Percentiles rank a stretch among this genome's conserved stretches.
These are phyloP conservation scores for Sordariomycetes sp. DNA, from an alignment of 2,329 filamentous ascomycete species.

Conservation along the genomic window DNA sequence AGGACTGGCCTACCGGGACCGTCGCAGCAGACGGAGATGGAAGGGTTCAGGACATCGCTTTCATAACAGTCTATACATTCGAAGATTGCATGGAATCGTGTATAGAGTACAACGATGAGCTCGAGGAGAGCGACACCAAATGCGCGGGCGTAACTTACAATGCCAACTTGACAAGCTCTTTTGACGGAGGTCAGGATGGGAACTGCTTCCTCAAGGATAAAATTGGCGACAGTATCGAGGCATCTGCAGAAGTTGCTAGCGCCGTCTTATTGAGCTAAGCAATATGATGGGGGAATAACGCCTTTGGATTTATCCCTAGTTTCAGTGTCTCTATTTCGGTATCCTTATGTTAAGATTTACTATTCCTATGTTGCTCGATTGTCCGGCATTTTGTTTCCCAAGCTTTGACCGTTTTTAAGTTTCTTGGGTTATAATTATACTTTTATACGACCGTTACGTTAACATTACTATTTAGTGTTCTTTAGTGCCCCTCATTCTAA, in stretches of 20 bases:
- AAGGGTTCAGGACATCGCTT: slow-evolving; percentile 8
- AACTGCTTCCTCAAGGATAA: slow-evolving; percentile 12
- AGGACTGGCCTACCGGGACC: slow-evolving; percentile 9
- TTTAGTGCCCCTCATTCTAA: no score
- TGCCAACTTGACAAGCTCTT: slow-evolving; percentile 9
- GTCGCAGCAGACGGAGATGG: slow-evolving; percentile 6
- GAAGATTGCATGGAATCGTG: slow-evolving; percentile 12
- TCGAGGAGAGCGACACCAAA: neutral
- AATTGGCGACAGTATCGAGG: slow-evolving; percentile 4
- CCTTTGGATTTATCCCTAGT: neutral
- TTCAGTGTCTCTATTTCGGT: neutral
- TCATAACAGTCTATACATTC: slow-evolving; percentile 9
- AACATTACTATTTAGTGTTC: neutral
- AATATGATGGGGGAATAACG: neutral
- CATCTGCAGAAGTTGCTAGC: neutral
- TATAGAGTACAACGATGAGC: slow-evolving; percentile 5
- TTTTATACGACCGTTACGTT: neutral
- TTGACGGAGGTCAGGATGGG: slow-evolving; percentile 6
- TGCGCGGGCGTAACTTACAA: slow-evolving; percentile 11
- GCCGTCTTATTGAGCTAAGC: neutral
- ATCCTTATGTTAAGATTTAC: neutral
- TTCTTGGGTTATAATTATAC: neutral
- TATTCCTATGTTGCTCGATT: neutral
- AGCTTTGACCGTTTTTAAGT: neutral
- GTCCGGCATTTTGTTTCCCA: neutral